A percentile compares a stretch with the other conserved stretches of the same genome.
Conservation (phyloP, 2,329 filamentous ascomycete species). For the Alternaria alternata region DNA sequence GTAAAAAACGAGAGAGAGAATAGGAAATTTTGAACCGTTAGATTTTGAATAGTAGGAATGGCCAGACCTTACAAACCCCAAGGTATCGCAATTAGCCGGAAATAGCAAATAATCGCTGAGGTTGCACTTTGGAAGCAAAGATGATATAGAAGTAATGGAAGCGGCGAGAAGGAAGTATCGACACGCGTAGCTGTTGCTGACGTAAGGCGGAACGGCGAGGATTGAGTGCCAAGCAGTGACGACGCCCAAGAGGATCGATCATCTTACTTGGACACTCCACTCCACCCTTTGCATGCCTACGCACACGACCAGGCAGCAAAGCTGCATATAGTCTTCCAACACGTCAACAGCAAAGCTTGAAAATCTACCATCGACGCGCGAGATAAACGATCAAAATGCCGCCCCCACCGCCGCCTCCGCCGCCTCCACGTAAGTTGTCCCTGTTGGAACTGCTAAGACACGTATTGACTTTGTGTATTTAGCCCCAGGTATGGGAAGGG, state of each 20-base stretch:
- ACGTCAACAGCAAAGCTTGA: constrained; percentile 2
- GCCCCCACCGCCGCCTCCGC: constrained; percentile 43
- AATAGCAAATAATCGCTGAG: background rate
- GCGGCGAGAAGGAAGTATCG: background rate
- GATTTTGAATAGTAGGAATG: background rate
- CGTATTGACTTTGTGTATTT: constrained; percentile 23
- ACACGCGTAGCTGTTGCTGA: background rate
- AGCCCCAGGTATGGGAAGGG: constrained; percentile 42
- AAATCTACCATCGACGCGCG: constrained; percentile 1
- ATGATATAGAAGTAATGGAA: background rate
- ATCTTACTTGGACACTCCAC: constrained; percentile 18
- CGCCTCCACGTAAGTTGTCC: constrained; percentile 36
- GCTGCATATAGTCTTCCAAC: constrained; percentile 6
- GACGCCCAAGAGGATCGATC: constrained; percentile 11
- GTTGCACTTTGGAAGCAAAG: background rate
- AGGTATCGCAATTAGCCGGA: background rate
- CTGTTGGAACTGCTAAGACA: background rate
- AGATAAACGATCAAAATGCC: constrained; percentile 9
- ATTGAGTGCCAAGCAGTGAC: constrained; percentile 13
- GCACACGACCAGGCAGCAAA: constrained; percentile 28
- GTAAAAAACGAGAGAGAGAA: background rate
- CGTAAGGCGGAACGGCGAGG: background rate
- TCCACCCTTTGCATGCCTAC: constrained; percentile 26
- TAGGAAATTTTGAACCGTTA: background rate
- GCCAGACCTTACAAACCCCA: background rate